Base-by-base conservation (phyloP, 345 rosid genomes). In the Durio zibethinus region DNA sequence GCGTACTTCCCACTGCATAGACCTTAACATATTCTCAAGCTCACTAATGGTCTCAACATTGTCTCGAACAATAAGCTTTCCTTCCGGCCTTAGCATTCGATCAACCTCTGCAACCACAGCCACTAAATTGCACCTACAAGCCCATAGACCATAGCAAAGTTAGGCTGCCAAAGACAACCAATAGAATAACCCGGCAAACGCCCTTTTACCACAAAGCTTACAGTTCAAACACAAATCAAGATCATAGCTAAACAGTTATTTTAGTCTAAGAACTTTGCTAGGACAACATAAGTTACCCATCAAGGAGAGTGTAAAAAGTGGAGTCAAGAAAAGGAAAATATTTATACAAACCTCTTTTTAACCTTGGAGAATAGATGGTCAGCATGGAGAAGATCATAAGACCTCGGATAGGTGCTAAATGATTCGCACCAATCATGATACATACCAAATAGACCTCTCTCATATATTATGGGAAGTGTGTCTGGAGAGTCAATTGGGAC, bases 351-450 rank as follows among this genome's bases (percentile, higher is more conserved):
- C 99, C 95, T 96, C 81, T 82, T 87, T 74, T 91, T 89, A 81
- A 90, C 77, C 79, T 85, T 88, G 80, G 97, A 93, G 91, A 96
- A 91, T 43, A 96, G 93, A 87, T 96, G 98, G 81, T 96, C 98
- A 0, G 99, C 97, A 68, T 96, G 99, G 60, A 96, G 90, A 82
- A 93, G 94, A 87, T 96, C 98, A 40, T 93, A 93, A 18, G 97
- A 81, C 84, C 99, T 88, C 20, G 99, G 99, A 66, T 93, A 93
- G 66, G 99, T 93, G 84, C 85, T 96, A 80, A 96, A 96, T 72
- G 99, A 92, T 84, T 96, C 93, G 7, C 98, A 93, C 99, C 99
- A 96, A 63, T 93, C 97, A 60, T 96, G 99, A 83, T 96, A 96
- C 64, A 92, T 90, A 43, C 98, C 98, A 4, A 96, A 93, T 35